Conservation (phyloP, 2,329 filamentous ascomycete species). For the Aureobasidium namibiae region DNA sequence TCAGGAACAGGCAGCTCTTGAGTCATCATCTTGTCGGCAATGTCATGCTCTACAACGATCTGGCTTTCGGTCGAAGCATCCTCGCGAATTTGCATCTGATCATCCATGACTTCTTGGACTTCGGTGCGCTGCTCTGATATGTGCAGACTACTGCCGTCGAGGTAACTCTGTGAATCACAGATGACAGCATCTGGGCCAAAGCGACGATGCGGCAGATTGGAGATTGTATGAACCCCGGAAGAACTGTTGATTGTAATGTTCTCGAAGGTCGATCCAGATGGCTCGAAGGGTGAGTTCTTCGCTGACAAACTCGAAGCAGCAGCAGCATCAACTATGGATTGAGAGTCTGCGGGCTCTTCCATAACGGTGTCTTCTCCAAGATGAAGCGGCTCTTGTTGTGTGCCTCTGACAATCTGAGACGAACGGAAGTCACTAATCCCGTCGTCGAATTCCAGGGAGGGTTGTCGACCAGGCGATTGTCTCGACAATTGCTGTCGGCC, state of each 20-base stretch:
- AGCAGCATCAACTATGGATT: conserved; percentile 10
- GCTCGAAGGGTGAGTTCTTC: conserved; percentile 15
- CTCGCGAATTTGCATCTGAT: background rate
- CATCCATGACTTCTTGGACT: background rate
- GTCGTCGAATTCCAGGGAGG: background rate
- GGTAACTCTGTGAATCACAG: conserved; percentile 20
- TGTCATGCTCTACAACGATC: background rate
- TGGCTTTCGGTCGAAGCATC: conserved; percentile 5
- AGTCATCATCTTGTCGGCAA: background rate
- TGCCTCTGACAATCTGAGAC: conserved; percentile 14
- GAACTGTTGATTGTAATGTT: background rate
- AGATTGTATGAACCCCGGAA: background rate
- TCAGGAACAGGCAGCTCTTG: background rate
- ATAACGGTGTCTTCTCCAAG: background rate
- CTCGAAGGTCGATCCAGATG: background rate
- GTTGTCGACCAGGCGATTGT: background rate
- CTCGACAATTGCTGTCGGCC: background rate
- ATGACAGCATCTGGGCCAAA: conserved; percentile 16
- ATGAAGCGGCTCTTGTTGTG: conserved; percentile 1
- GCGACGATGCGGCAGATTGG: background rate
- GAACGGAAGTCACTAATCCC: conserved; percentile 11
- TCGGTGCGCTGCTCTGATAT: background rate
- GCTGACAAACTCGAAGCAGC: conserved; percentile 14
- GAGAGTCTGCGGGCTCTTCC: background rate
- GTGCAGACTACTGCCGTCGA: background rate